Conservation (phyloP, 1,284 basidiomycete species). For the Papiliotrema terrestris region DNA sequence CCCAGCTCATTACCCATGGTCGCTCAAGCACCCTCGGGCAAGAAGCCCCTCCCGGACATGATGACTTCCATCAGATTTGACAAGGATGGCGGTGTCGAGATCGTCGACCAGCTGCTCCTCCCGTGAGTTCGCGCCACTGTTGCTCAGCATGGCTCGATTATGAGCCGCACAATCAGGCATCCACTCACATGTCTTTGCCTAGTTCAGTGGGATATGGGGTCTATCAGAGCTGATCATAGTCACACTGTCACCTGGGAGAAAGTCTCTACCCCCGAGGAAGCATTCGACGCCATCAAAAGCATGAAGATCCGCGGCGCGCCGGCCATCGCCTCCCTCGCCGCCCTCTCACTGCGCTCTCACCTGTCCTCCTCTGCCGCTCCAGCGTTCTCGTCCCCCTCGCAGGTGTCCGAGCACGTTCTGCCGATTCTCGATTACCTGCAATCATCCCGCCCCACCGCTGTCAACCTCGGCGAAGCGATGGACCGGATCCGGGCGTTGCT, state of each 20-base stretch:
- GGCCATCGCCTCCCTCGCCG: conserved; percentile 86
- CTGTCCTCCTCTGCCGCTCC: conserved; percentile 22
- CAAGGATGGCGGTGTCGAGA: conserved; percentile 64
- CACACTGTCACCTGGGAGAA: conserved; percentile 71
- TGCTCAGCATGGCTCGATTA: too few species aligned
- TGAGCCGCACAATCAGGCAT: too few species aligned
- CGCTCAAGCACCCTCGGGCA: conserved; percentile 30
- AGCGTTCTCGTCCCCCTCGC: conserved; percentile 24
- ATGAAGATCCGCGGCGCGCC: conserved; percentile 95
- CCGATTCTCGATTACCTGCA: conserved; percentile 67
- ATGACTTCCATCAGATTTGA: conserved; percentile 61
- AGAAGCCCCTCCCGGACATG: conserved; percentile 38
- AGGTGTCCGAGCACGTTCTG: conserved; percentile 21
- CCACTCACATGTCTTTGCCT: too few species aligned
- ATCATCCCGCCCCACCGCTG: conserved; percentile 86
- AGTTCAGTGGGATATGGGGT: neutral
- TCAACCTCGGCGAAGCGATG: conserved; percentile 82
- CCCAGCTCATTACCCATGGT: conserved; percentile 16
- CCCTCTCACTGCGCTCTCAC: conserved; percentile 68
- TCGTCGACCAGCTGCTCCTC: conserved; percentile 78
- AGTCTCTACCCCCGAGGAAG: conserved; percentile 70
- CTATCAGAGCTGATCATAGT: conserved; percentile 13
- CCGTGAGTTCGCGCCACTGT: conserved; percentile 50
- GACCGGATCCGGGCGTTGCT: conserved; percentile 59
- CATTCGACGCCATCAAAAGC: conserved; percentile 83